A percentile compares a stretch with the other conserved stretches of the same genome.
Conservation (phyloP, 2,329 filamentous ascomycete species). For the Penicillium fuscoglaucum region DNA sequence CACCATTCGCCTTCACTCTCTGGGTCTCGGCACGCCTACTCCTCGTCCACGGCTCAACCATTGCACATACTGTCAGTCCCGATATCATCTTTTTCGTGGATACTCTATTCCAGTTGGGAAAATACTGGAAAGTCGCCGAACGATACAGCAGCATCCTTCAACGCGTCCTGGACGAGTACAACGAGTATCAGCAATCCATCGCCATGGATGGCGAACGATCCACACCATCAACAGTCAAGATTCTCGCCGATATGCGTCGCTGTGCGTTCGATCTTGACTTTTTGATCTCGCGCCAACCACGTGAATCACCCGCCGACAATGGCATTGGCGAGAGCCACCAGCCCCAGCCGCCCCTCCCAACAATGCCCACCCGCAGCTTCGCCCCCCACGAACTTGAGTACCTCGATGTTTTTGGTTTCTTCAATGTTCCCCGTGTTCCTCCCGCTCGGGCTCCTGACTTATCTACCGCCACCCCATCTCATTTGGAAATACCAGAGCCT, state of each 20-base stretch:
- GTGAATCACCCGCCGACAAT: conserved; percentile 39
- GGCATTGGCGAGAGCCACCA: conserved; percentile 24
- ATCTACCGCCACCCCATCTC: conserved; percentile 20
- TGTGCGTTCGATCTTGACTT: conserved; percentile 90
- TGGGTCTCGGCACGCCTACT: conserved; percentile 88
- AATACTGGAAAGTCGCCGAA: conserved; percentile 81
- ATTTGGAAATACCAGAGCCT: conserved; percentile 28
- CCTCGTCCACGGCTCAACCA: conserved; percentile 86
- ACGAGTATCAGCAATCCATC: conserved; percentile 67
- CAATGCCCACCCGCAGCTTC: conserved; percentile 61
- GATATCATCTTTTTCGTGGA: conserved; percentile 81
- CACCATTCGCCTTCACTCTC: conserved; percentile 86
- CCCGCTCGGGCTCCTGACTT: conserved; percentile 36
- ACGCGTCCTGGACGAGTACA: conserved; percentile 81
- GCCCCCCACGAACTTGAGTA: conserved; percentile 84
- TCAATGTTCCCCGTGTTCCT: conserved; percentile 79
- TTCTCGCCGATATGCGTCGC: conserved; percentile 85
- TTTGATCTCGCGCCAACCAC: conserved; percentile 78
- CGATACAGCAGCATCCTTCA: conserved; percentile 78
- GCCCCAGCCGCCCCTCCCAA: conserved; percentile 6
- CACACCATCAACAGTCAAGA: conserved; percentile 79
- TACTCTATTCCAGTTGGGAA: conserved; percentile 75
- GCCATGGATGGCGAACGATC: conserved; percentile 66
- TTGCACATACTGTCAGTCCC: conserved; percentile 77
- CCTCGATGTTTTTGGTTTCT: conserved; percentile 90